Evolutionary conservation across 2,329 filamentous ascomycete genomes (phyloP), one percentile per base, ranked within the genome.

Genomic region (Dichotomopilus funicola): DNA sequence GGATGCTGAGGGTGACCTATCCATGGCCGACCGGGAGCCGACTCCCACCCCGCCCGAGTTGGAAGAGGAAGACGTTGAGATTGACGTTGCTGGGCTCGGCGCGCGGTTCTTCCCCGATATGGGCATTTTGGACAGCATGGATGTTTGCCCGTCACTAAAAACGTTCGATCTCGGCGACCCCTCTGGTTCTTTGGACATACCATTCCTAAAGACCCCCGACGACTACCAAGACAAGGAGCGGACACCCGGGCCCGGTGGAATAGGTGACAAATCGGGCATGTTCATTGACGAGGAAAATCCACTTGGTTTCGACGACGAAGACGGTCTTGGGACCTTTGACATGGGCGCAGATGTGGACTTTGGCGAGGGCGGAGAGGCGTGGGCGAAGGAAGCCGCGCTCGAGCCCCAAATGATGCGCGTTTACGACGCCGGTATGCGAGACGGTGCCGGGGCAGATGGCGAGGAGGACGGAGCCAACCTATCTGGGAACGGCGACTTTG

Each of bases 111-210:
- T 99, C 67, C 88, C 91, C 0, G 85, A 95, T 63, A 77, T 97
- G 7, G 75, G 80, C 55, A 76, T 75, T 6, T 77, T 99, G 6
- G 91, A 95, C 55, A 83, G 86, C 61, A 87, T 96, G 65, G 91
- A 97, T 67, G 87, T 99, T 12, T 99, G 94, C 66, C 92, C 92
- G 0, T 96, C 92, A 0, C 78, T 99, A 61, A 97, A 96, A 72
- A 90, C 85, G 12, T 95, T 97, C 65, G 91, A 96, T 63, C 79
- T 99, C 0, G 91, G 92, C 31, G 87, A 95, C 68, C 85, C 89
- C 3, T 89, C 88, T 33, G 89, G 87, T 7, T 87, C 89, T 1
- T 79, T 95, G 64, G 89, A 96, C 67, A 88, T 99, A 50, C 92
- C 94, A 0, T 95, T 97, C 68, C 76, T 99, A 59, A 92, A 92